Base-by-base conservation (phyloP, 805 yeast genomes). In the fission yeast (Schizosaccharomyces pombe) region DNA sequence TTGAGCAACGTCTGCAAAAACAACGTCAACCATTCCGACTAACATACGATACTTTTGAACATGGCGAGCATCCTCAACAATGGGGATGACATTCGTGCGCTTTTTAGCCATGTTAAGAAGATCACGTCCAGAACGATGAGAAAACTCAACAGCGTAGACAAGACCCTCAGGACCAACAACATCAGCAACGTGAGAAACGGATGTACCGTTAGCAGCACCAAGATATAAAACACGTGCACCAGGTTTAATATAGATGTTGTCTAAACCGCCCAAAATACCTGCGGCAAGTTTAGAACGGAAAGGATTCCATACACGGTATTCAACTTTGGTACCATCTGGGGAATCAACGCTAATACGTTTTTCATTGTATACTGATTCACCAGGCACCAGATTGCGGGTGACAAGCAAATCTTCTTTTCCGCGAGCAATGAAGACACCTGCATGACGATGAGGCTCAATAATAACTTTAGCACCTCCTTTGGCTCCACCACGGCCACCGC, bases 271-370 rank as follows among this genome's bases (percentile, higher is more conserved):
- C 85, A 91, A 84, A 62, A 91, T 85, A 83, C 98, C 98, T 59
- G 98, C 98, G 68, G 98, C 98, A 74, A 91, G 76, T 78, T 91
- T 91, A 57, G 97, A 89, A 80, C 98, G 83, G 83, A 91, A 91
- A 60, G 98, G 98, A 74, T 91, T 91, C 98, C 98, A 91, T 62
- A 91, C 98, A 78, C 98, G 87, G 80, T 91, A 91, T 75, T 91
- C 98, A 58, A 80, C 77, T 76, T 91, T 91, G 66, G 96, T 86
- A 4, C 57, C 61, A 32, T 66, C 68, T 61, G 96, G 94, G 68
- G 84, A 95, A 69, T 91, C 98, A 58, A 91, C 76, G 57, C 93
- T 71, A 59, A 91, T 76, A 75, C 97, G 80, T 79, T 91, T 91
- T 75, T 91, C 98, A 66, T 97, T 97, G 73, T 91, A 91, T 56